These are phyloP conservation scores for Mortierella sp. DNA, from an alignment of 371 early-diverging fungal species.

Conservation along the genomic window DNA sequence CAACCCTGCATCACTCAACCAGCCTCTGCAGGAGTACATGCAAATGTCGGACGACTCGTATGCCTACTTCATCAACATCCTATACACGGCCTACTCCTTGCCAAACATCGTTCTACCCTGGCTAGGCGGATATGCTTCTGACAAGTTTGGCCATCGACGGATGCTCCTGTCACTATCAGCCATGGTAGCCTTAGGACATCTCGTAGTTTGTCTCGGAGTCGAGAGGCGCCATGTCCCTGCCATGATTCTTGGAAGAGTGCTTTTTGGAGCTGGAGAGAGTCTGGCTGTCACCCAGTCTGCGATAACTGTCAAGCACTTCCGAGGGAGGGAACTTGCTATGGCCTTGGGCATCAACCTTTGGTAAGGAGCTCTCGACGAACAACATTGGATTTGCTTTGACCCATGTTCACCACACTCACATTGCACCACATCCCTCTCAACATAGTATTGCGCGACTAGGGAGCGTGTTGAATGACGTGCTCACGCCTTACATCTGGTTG, in stretches of 20 bases:
- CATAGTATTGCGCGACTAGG: slow-evolving; percentile 57
- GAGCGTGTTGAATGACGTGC: slow-evolving; percentile 58
- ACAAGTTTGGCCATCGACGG: slow-evolving; percentile 53
- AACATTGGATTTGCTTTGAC: slow-evolving; percentile 52
- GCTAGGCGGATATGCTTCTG: slow-evolving; percentile 63
- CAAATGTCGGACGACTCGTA: slow-evolving; percentile 43
- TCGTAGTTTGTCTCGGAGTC: slow-evolving; percentile 67
- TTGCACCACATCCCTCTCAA: not conserved
- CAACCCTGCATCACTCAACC: slow-evolving; percentile 70
- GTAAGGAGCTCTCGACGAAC: too few relatives aligned
- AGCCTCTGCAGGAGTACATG: slow-evolving; percentile 55
- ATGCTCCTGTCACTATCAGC: slow-evolving; percentile 61
- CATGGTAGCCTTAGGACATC: slow-evolving; percentile 69
- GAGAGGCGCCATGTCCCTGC: slow-evolving; percentile 40
- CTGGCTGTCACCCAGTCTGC: slow-evolving; percentile 60
- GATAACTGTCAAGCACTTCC: slow-evolving; percentile 61
- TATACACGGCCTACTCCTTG: slow-evolving; percentile 71
- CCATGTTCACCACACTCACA: slow-evolving; percentile 21
- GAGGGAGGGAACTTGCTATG: slow-evolving; percentile 60
- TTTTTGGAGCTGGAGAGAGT: slow-evolving; percentile 70
- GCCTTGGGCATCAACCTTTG: slow-evolving; percentile 59
- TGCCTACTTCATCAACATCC: slow-evolving; percentile 53
- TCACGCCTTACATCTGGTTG: slow-evolving; percentile 48
- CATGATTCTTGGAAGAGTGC: slow-evolving; percentile 60
- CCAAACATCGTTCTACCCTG: slow-evolving; percentile 77